Evolutionary conservation across 2,329 filamentous ascomycete genomes (phyloP), one percentile per base, ranked within the genome.

Genomic region (Cercospora sesami): DNA sequence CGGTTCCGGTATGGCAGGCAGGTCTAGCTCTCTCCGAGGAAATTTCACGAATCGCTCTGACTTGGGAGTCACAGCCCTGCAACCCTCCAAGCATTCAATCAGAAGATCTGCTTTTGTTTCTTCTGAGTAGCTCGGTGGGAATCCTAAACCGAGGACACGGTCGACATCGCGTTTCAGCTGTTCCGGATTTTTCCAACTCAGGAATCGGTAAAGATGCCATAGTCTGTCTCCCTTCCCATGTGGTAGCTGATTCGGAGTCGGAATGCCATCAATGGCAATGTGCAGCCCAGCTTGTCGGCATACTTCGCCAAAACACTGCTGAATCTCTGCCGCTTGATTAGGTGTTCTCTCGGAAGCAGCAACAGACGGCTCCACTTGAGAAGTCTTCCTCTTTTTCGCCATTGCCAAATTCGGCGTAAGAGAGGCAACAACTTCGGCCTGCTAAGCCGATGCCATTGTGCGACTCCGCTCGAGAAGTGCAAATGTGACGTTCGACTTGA

Each of bases 381-480:
- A 68, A 31, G 63, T 65, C 53, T 65, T 65, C 26, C 67, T 42
- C 28, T 68, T 65, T 8, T 39, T 51, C 23, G 67, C 67, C 63
- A 68, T 65, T n/a, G 48, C 48, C 12, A 16, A 6, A 16, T 6
- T 26, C 4, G 14, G 26, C 30, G 26, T 1, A 12, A 58, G 53
- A 14, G 14, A 39, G 33, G 51, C 31, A 30, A 30, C 10, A 16
- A 57, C 9, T 30, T 33, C 62, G 53, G 23, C 28, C 31, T 28
- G 48, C 62, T 42, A 58, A 23, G 10, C 33, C 62, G 18, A n/a
- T 45, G 48, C 45, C 62, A 64, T 57, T 23, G 14, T 33, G 51
- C 18, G 9, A 51, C 42, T n/a, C 28, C 10, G 14, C 39, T 39
- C 21, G 36, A 28, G 28, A 39, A 12, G 21, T 39, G 48, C 30